These are phyloP conservation scores for Shiraia bambusicola DNA, from an alignment of 2,329 filamentous ascomycete species.

Conservation along the genomic window DNA sequence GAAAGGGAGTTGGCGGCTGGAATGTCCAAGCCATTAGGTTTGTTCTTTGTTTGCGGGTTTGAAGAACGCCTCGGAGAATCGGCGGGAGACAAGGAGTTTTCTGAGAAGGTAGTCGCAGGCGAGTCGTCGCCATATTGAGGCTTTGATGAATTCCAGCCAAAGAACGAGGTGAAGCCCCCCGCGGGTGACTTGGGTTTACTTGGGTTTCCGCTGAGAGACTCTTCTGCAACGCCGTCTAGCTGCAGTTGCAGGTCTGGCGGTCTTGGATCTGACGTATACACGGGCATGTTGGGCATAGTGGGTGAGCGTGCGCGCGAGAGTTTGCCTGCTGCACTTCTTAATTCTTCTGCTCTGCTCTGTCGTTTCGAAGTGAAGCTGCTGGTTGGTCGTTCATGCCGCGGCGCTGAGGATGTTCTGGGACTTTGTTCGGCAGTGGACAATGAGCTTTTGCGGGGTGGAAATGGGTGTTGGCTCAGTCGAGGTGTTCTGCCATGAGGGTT, in stretches of 20 bases:
- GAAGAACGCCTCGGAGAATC: slow-evolving; percentile 53
- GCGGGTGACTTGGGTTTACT: slow-evolving; percentile 48
- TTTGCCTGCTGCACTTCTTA: slow-evolving; percentile 22
- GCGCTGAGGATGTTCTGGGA: slow-evolving; percentile 9
- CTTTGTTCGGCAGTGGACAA: slow-evolving; percentile 18
- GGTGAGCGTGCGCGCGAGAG: slow-evolving; percentile 35
- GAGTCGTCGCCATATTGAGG: slow-evolving; percentile 58
- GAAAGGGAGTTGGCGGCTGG: slow-evolving; percentile 52
- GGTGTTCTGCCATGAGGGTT: slow-evolving; percentile 41
- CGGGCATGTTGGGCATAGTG: slow-evolving; percentile 44
- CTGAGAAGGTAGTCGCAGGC: slow-evolving; percentile 64
- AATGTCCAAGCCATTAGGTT: slow-evolving; percentile 54
- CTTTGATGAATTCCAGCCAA: slow-evolving; percentile 63
- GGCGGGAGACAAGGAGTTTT: slow-evolving; percentile 59
- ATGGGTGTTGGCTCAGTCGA: slow-evolving; percentile 29
- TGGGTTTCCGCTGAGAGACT: slow-evolving; percentile 36
- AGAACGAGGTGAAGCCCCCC: slow-evolving; percentile 64
- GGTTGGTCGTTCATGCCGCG: slow-evolving; percentile 41
- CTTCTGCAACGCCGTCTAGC: slow-evolving; percentile 41
- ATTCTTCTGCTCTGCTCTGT: slow-evolving; percentile 29
- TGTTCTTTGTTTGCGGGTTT: slow-evolving; percentile 28
- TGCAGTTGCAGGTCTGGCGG: slow-evolving; percentile 38
- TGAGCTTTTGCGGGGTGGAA: slow-evolving; percentile 24
- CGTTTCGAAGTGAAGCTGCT: slow-evolving; percentile 37
- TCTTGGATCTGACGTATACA: slow-evolving; percentile 30